Conservation (phyloP, 2,329 filamentous ascomycete species). For the Penicillium sp. region DNA sequence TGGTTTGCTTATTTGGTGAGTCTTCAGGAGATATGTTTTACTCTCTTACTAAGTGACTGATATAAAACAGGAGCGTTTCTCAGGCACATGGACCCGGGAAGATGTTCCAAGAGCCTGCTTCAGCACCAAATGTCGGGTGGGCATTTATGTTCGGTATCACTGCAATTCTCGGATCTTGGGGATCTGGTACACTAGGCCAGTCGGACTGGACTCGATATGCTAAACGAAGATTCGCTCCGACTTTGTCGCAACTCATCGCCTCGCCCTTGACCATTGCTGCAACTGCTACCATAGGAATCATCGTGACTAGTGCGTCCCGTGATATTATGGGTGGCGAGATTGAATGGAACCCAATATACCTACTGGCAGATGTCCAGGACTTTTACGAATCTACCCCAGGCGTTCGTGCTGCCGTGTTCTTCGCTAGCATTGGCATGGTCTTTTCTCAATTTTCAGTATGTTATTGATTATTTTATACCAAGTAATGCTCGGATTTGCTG, state of each 20-base stretch:
- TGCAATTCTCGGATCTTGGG: slow-evolving; percentile 30
- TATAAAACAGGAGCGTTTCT: slow-evolving; percentile 16
- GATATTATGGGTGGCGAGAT: slow-evolving; percentile 34
- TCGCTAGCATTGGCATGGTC: slow-evolving; percentile 41
- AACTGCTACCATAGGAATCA: slow-evolving; percentile 42
- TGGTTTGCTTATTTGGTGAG: background rate
- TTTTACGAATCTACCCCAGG: slow-evolving; percentile 32
- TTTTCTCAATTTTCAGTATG: slow-evolving; percentile 40
- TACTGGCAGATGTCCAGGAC: slow-evolving; percentile 41
- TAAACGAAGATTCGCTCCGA: slow-evolving; percentile 29
- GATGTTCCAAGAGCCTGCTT: slow-evolving; percentile 21
- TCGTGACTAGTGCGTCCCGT: slow-evolving; percentile 41
- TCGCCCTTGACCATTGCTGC: slow-evolving; percentile 37
- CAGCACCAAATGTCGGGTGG: slow-evolving; percentile 21
- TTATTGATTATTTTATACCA: background rate
- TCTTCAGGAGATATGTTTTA: background rate
- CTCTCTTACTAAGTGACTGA: background rate
- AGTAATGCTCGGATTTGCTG: no score
- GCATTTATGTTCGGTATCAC: slow-evolving; percentile 31
- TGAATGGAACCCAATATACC: slow-evolving; percentile 46
- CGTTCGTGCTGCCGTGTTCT: slow-evolving; percentile 43
- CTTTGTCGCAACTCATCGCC: slow-evolving; percentile 18
- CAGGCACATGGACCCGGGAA: slow-evolving; percentile 23
- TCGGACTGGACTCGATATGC: slow-evolving; percentile 33
- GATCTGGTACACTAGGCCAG: slow-evolving; percentile 29